These are phyloP conservation scores for Paxillus ammoniavirescens DNA, from an alignment of 768 basidiomycete genomes.

Conservation along the genomic window DNA sequence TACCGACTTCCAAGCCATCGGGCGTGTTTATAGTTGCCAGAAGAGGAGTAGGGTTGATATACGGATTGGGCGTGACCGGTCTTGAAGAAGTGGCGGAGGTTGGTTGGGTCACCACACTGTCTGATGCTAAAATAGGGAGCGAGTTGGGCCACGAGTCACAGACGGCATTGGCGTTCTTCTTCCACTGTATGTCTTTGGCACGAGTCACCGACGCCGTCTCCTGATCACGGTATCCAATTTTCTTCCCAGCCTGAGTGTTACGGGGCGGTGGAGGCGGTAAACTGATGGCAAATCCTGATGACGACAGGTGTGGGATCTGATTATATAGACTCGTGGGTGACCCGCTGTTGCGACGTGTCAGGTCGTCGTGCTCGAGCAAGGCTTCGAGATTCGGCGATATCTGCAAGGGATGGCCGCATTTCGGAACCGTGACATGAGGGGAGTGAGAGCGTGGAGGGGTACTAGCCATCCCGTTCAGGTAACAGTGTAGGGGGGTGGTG, in stretches of 20 bases:
- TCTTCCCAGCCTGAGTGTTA: conserved; percentile 12
- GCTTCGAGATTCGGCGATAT: conserved; percentile 64
- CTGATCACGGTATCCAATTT: conserved; percentile 13
- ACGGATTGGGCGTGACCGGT: conserved; percentile 30
- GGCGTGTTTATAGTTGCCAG: conserved; percentile 8
- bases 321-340: conserved; percentile 20
- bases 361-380: conserved; percentile 56
- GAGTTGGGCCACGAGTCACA: conserved; percentile 27
- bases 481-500: neutral
- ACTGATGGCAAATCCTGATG: conserved; percentile 21
- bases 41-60: conserved; percentile 36
- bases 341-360: conserved; percentile 33
- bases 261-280: conserved; percentile 37
- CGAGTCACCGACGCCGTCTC: conserved; percentile 11
- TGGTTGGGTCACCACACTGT: conserved; percentile 2
- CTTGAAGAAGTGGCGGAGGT: conserved; percentile 15
- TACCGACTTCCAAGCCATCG: conserved; percentile 13
- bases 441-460: conserved; percentile 21
- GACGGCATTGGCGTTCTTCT: conserved; percentile 7
- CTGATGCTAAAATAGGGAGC: conserved; percentile 4
- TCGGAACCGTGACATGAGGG: conserved; percentile 8
- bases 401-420: conserved; percentile 31
- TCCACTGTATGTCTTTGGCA: conserved; percentile 15
- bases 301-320: conserved; percentile 1
- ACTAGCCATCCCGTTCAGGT: conserved; percentile 17